Base-by-base conservation (phyloP, 2,329 filamentous ascomycete genomes). In the Cadophora sp. region DNA sequence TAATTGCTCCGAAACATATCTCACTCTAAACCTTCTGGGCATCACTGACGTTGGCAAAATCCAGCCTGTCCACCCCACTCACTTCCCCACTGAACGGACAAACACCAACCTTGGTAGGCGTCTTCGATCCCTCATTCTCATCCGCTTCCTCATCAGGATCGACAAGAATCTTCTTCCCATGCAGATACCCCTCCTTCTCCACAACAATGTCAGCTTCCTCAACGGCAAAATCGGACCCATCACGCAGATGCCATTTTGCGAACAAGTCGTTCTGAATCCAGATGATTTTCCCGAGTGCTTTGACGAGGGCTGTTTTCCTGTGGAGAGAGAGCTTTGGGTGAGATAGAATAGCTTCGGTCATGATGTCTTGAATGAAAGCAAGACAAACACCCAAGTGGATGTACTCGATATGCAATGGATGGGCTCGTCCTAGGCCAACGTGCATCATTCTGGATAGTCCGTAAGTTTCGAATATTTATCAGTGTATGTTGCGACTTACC, bases 261-360 rank as follows among this genome's bases (percentile, higher is more conserved):
- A 94, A 91, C 27, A 94, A 84, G 77, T 94, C 92, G 75, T 94
- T 94, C 79, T 94, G 92, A 72, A 94, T 93, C 92, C 92, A 94
- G 71, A 94, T 91, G 37, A 95, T 88, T 78, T 94, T 94, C 68
- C 87, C 87, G n/a, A 94, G 83, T 1, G 92, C 92, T 77, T 91
- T 92, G 62, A 93, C 85, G 9, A 94, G 84, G 19, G 88, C 90
- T 31, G 91, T 89, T 80, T 94, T 94, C 78, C 87, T 85, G 64
- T 84, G 82, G 72, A 92, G 83, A 37, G 85, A 83, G 37, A 95
- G 82, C 2, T 87, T 85, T 2, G 65, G 65, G 29, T 72, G 85
- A 5, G 87, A 90, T 48, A 95, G 83, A 64, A 94, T 88, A 22
- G 91, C 91, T 78, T 94, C 92, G 27, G 86, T 91, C 75, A 94